Percentiles rank a stretch among this genome's conserved stretches.
Conservation (phyloP, 2,329 filamentous ascomycete species). For the Monilinia laxa region DNA sequence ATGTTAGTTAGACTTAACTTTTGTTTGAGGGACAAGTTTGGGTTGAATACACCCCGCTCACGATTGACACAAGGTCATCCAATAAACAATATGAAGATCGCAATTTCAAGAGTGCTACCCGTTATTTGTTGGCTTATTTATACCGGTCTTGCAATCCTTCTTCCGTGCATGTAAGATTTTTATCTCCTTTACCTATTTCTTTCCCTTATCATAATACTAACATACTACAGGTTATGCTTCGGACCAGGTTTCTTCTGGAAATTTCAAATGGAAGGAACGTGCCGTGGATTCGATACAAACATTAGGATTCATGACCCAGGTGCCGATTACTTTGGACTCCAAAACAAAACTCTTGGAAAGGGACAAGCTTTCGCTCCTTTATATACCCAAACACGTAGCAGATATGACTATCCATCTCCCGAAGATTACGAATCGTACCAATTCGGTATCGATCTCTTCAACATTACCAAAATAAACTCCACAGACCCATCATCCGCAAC, state of each 20-base stretch:
- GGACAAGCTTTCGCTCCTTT: no score
- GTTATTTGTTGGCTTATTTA: neutral
- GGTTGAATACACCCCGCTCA: neutral
- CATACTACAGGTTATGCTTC: neutral
- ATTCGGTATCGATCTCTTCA: slow-evolving; percentile 1
- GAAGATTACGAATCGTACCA: neutral
- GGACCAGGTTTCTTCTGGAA: neutral
- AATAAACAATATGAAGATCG: neutral
- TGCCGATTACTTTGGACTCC: neutral
- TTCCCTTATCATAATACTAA: neutral
- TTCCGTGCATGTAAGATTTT: neutral
- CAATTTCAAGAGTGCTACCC: neutral
- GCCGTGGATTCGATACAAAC: slow-evolving; percentile 9
- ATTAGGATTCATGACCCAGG: neutral
- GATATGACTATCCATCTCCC: slow-evolving; percentile 1
- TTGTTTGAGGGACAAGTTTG: neutral
- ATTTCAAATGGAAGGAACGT: neutral
- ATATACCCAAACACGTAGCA: neutral
- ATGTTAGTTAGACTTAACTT: neutral
- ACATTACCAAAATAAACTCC: neutral
- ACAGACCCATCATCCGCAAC: neutral
- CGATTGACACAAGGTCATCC: neutral
- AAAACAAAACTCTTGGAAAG: neutral
- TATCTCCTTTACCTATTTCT: neutral
- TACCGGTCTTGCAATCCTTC: neutral